Conservation (phyloP, 805 yeast species). For the baker's yeast (Saccharomyces cerevisiae) region DNA sequence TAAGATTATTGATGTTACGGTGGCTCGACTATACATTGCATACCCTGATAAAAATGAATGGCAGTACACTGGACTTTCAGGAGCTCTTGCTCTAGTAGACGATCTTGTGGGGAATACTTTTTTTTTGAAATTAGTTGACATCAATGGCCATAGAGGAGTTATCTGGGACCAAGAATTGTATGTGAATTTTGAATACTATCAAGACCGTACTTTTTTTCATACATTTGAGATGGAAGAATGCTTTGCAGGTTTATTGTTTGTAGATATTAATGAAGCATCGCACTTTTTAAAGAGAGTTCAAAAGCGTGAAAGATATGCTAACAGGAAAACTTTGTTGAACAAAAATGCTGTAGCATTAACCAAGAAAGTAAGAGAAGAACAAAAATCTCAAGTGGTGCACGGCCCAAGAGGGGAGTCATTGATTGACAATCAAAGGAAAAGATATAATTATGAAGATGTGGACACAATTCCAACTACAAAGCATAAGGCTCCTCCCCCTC, state of each 20-base stretch:
- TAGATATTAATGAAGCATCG: conserved; percentile 79
- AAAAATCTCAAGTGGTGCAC: conserved; percentile 60
- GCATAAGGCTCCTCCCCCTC: conserved; percentile 38
- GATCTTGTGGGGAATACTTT: conserved; percentile 92
- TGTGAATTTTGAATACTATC: conserved; percentile 79
- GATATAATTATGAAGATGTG: conserved; percentile 22
- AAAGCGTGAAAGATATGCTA: conserved; percentile 70
- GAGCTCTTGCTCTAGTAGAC: conserved; percentile 81
- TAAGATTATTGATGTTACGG: conserved; percentile 82
- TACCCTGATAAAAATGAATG: conserved; percentile 75
- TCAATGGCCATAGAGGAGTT: conserved; percentile 74
- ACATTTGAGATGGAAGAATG: conserved; percentile 91
- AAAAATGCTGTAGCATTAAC: conserved; percentile 81
- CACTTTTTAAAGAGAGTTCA: conserved; percentile 75
- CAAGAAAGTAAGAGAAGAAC: conserved; percentile 48
- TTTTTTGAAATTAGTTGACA: conserved; percentile 82
- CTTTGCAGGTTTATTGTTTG: conserved; percentile 77
- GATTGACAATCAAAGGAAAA: conserved; percentile 25
- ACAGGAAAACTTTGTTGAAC: conserved; percentile 77
- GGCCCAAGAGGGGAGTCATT: conserved; percentile 41
- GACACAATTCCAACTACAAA: conserved; percentile 29
- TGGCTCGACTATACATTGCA: conserved; percentile 83
- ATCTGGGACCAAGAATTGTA: conserved; percentile 96
- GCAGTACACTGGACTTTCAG: conserved; percentile 82
- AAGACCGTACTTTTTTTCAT: conserved; percentile 92